Evolutionary conservation across 352 stramenopile genomes (phyloP).

Genomic region (Salisapilia sapeloensis): DNA sequence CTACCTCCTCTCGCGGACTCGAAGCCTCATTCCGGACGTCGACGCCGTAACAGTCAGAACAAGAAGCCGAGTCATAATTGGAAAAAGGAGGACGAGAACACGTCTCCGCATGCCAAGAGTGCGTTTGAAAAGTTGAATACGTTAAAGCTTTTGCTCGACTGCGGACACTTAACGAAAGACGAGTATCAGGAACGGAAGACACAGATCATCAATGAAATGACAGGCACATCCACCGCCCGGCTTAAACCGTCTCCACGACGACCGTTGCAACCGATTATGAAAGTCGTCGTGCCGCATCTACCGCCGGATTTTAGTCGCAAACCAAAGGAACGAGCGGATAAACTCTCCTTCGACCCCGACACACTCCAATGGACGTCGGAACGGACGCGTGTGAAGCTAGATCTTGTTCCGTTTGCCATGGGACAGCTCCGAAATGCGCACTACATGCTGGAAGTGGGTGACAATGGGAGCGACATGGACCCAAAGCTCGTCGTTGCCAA

Average conservation of each 20-base stretch:
- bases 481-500: conserved; percentile 48
- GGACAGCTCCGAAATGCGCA: conserved; percentile 67
- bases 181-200: conserved; percentile 75
- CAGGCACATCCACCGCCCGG: conserved; percentile 48
- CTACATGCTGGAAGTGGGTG: conserved; percentile 40
- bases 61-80: conserved; percentile 6
- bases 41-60: conserved; percentile 2
- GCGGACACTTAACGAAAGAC: conserved; percentile 51
- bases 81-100: conserved; percentile 6
- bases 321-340: conserved; percentile 45
- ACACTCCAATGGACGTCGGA: conserved; percentile 65
- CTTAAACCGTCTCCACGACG: conserved; percentile 16
- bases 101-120: conserved; percentile 8
- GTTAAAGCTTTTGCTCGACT: conserved; percentile 63
- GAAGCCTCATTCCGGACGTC: not conserved
- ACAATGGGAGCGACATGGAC: conserved; percentile 6
- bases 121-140: conserved; percentile 79
- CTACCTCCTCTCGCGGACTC: not conserved
- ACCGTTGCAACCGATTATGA: conserved; percentile 49
- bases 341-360: conserved; percentile 71
- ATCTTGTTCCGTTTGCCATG: conserved; percentile 67
- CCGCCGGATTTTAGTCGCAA: conserved; percentile 48
- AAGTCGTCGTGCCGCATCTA: conserved; percentile 61
- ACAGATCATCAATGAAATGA: conserved; percentile 82
- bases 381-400: conserved; percentile 38